These are phyloP conservation scores for Chalaropsis ovoidea DNA, from an alignment of 2,329 filamentous ascomycete species.

Conservation along the genomic window DNA sequence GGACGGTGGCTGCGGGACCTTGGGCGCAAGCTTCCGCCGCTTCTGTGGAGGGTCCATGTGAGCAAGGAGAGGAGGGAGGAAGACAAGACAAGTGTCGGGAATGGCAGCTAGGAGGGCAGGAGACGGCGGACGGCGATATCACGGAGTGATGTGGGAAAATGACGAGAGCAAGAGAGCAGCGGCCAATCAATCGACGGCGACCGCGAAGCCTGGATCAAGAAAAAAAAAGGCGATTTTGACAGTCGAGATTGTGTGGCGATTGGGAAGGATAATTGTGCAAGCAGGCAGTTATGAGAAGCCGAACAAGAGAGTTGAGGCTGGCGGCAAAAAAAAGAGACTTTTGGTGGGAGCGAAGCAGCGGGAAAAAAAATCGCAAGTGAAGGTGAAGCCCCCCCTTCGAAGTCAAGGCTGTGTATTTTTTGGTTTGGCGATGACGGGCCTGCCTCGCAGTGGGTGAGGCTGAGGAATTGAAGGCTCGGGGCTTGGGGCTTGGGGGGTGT, in stretches of 20 bases:
- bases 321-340: not conserved
- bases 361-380: constrained; percentile 7
- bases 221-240: no score
- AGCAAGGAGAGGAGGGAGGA: not conserved
- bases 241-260: no score
- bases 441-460: constrained; percentile 5
- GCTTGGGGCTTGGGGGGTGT: constrained; percentile 5
- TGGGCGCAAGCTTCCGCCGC: constrained; percentile 39
- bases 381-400: not conserved
- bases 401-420: constrained; percentile 14
- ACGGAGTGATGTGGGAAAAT: not conserved
- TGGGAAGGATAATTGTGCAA: not conserved
- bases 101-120: not conserved
- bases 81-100: constrained; percentile 12
- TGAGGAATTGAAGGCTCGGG: not conserved
- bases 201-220: no score
- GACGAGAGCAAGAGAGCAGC: constrained; percentile 1
- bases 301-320: constrained; percentile 14
- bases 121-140: not conserved
- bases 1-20: constrained; percentile 28
- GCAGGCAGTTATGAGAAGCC: not conserved
- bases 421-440: constrained; percentile 13
- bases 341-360: not conserved
- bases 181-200: no score
- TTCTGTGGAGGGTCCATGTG: constrained; percentile 38